Evolutionary conservation across 1,139 yeast species (phyloP), one percentile per base, ranked within the genome.

Genomic region (Debaryomycetaceae sp.): DNA sequence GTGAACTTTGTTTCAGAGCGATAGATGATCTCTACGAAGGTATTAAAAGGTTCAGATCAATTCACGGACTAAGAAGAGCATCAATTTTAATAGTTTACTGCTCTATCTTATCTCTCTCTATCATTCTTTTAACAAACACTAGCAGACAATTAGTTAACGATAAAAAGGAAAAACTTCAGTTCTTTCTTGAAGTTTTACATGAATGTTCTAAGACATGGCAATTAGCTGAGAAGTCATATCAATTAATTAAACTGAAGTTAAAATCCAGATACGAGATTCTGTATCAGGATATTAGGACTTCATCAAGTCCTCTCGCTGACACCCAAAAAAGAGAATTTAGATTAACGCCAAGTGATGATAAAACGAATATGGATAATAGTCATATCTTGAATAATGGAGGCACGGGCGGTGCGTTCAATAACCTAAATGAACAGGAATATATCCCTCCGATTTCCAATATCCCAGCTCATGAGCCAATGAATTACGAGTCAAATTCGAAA

Each of bases 41-140:
- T 0, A 66, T 74, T 34, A 58, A 62, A 40, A 57, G 63, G 45
- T 74, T 74, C 47, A 60, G 64, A 48, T 57, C 52, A 39, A 62
- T 63, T 2, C 78, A 76, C 55, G 80, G 80, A 1, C 63, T 66
- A 34, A 59, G 67, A 36, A 60, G 73, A 45, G 71, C 72, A 4
- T 75, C 80, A 1, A 68, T 75, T 2, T 71, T 75, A 47, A 72
- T 76, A 44, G 77, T 76, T 0, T 76, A 76, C 50, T 71, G 79
- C 46, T 66, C 75, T 20, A 75, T 76, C 52, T 62, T 76, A 42
- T 68, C 78, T 6, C 65, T 76, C 4, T 75, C 80, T 1, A 71
- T 75, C 23, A 65, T 76, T 13, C 55, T 75, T 27, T 65, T 76
- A 45, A 67, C 75, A 6, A 65, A 66, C 41, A 60, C 66, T 13